A percentile compares a stretch with the other conserved stretches of the same genome.
Evolutionary conservation across 495 filamentous ascomycete genomes (phyloP).

Genomic region (Penicilliopsis zonata): DNA sequence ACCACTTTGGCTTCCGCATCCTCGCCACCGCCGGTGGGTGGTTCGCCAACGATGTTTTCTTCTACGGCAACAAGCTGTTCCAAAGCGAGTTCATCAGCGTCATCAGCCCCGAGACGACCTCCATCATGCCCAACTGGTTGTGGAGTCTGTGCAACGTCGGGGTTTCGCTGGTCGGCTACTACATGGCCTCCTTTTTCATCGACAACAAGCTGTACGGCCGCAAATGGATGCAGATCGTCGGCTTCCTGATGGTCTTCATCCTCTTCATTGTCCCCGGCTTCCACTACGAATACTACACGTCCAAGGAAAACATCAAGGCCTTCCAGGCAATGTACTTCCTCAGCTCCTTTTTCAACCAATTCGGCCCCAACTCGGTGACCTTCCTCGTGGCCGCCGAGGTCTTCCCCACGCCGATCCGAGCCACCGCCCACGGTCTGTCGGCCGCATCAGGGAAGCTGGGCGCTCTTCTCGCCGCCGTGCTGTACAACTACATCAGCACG

Average conservation of each 20-base stretch:
- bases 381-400: slow-evolving; percentile 90
- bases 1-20: slow-evolving; percentile 68
- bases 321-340: slow-evolving; percentile 94
- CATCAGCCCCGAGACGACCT: slow-evolving; percentile 46
- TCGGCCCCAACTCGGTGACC: slow-evolving; percentile 83
- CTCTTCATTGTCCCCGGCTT: slow-evolving; percentile 80
- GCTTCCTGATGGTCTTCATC: slow-evolving; percentile 77
- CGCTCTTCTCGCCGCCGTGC: slow-evolving; percentile 67
- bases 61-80: slow-evolving; percentile 97
- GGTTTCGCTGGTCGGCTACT: slow-evolving; percentile 75
- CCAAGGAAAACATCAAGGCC: slow-evolving; percentile 46
- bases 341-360: slow-evolving; percentile 92
- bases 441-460: slow-evolving; percentile 76
- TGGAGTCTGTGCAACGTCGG: slow-evolving; percentile 82
- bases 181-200: slow-evolving; percentile 65
- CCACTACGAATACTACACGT: slow-evolving; percentile 67
- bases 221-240: slow-evolving; percentile 84
- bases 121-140: slow-evolving; percentile 74
- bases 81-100: slow-evolving; percentile 74
- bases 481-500: slow-evolving; percentile 80
- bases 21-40: slow-evolving; percentile 75
- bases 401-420: slow-evolving; percentile 80
- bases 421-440: slow-evolving; percentile 81
- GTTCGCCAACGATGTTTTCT: slow-evolving; percentile 92
- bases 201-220: slow-evolving; percentile 89